phyloP scores from a whole-genome alignment of 2,329 filamentous ascomycete genomes.

The Botryotinia convoluta region DNA sequence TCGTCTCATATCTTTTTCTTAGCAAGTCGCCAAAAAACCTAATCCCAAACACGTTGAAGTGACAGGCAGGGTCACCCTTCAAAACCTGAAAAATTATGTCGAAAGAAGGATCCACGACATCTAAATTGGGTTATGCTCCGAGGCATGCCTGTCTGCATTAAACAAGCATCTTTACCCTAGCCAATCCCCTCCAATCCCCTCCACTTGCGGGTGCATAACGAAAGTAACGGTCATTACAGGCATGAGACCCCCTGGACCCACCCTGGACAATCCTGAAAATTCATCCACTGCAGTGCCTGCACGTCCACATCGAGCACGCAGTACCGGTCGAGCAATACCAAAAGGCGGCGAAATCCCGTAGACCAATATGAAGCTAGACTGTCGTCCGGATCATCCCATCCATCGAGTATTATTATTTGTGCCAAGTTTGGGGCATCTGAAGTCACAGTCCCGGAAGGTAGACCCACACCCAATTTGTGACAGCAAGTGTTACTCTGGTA shows the following conservation, averaged over 20 bases:
- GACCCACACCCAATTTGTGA: slow-evolving; percentile 57
- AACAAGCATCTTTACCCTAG: slow-evolving; percentile 34
- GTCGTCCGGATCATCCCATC: slow-evolving; percentile 28
- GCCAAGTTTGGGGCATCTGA: slow-evolving; percentile 37
- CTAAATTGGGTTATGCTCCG: slow-evolving; percentile 37
- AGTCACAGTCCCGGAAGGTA: slow-evolving; percentile 34
- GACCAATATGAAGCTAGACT: slow-evolving; percentile 31
- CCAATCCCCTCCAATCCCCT: slow-evolving; percentile 31
- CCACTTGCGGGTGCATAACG: slow-evolving; percentile 33
- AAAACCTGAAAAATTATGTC: slow-evolving; percentile 30
- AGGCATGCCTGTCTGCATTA: slow-evolving; percentile 32
- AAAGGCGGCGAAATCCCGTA: slow-evolving; percentile 30
- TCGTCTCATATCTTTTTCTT: slow-evolving; percentile 37
- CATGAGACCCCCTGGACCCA: slow-evolving; percentile 30
- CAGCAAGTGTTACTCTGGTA: slow-evolving; percentile 43
- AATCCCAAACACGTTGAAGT: slow-evolving; percentile 34
- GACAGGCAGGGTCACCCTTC: slow-evolving; percentile 35
- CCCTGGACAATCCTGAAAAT: slow-evolving; percentile 29
- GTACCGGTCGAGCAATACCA: slow-evolving; percentile 33
- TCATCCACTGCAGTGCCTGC: slow-evolving; percentile 25
- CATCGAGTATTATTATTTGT: slow-evolving; percentile 29
- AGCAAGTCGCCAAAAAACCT: slow-evolving; percentile 34
- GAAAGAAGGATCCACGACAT: slow-evolving; percentile 25
- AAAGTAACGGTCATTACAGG: slow-evolving; percentile 32
- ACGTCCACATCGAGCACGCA: slow-evolving; percentile 32